Conservation (phyloP, 2,329 filamentous ascomycete genomes). For the Pseudogymnoascus sp. region DNA sequence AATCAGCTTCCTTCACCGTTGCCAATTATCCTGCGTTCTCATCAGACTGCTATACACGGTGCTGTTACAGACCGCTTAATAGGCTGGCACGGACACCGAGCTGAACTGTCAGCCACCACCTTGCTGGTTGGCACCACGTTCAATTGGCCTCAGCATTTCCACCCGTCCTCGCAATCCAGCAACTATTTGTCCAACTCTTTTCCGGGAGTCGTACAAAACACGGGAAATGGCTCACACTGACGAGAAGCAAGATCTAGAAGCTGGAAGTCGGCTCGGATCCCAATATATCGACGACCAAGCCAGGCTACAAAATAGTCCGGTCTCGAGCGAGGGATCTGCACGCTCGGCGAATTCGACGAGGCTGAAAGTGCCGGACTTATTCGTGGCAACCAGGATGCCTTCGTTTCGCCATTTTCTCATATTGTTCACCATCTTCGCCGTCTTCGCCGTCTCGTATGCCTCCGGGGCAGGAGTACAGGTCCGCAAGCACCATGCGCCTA, state of each 20-base stretch:
- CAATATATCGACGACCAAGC: background rate
- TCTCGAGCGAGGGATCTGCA: background rate
- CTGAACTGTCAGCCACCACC: constrained; percentile 2
- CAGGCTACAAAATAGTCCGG: background rate
- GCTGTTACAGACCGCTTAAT: background rate
- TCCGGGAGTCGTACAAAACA: background rate
- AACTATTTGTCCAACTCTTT: background rate
- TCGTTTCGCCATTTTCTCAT: background rate
- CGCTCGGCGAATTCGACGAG: background rate
- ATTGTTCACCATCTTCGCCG: background rate
- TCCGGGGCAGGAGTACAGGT: background rate
- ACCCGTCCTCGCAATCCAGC: background rate
- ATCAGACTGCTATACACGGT: background rate
- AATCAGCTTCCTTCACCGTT: background rate
- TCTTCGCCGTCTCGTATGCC: background rate
- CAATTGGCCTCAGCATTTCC: constrained; percentile 12
- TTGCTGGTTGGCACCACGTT: constrained; percentile 1
- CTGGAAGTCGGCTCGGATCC: background rate
- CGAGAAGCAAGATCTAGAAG: background rate
- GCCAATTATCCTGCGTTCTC: background rate
- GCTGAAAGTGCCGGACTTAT: background rate
- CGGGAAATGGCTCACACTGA: background rate
- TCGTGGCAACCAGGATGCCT: background rate
- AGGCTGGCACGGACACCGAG: background rate
- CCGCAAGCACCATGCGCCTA: background rate